Evolutionary conservation across 352 stramenopile species (phyloP), one percentile per base, ranked within the genome.

Genomic region (Globisporangium rhizosaccharum): DNA sequence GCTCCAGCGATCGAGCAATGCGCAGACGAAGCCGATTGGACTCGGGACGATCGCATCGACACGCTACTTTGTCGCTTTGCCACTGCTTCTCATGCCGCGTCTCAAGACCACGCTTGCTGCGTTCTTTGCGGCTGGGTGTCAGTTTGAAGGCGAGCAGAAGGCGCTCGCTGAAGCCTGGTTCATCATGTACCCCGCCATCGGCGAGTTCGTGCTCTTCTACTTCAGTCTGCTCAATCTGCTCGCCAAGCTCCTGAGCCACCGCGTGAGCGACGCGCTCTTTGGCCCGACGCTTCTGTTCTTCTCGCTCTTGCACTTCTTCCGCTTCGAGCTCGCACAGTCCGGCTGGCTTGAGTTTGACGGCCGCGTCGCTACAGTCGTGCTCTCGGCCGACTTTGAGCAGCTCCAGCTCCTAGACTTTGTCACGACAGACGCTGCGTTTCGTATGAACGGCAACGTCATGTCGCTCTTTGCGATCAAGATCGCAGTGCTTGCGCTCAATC

Each of bases 151-250:
- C 2, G 20, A 59, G 0, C 59, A 73, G 51, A 41, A 37, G 10
- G 56, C 57, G 3, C 47, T 75, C 1, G 28, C n/a, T 0, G 55
- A 70, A 3, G 55, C 65, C 4, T 75, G 67, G 65, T 73, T 73
- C 45, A 50, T 64, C 25, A 57, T 78, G 18, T 78, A 78, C 25
- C 67, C 70, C 1, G 58, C 55, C 14, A 67, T 71, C 46, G 66
- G 47, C 14, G 65, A 73, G 25, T 45, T 67, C 6, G 12, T 75
- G 9, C n/a, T 75, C 11, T 47, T 73, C 17, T 59, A 56, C 58
- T 74, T 54, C 45, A 70, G 66, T 26, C 7, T 71, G 2, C 44
- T 77, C 1, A 75, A 70, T 25, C 18, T 58, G 0, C n/a, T 56
- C 10, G 58, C 56, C 20, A 66, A 67, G 45, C 9, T 65, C 0